Percentiles rank a stretch among this genome's conserved stretches.
Conservation (phyloP, 495 filamentous ascomycete genomes). For the Penicillium pulvis region DNA sequence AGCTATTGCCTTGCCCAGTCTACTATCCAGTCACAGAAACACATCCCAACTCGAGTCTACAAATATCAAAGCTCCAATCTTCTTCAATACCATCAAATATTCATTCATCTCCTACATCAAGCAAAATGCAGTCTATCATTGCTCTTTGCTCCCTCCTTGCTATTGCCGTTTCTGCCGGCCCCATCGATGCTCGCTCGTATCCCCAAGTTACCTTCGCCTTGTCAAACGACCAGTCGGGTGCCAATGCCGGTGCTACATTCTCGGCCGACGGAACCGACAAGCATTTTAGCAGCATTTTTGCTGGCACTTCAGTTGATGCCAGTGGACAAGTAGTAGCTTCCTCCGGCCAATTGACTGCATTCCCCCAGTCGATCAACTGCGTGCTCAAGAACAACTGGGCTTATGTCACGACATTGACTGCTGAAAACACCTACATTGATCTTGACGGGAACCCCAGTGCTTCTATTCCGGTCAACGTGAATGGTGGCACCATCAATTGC, state of each 20-base stretch:
- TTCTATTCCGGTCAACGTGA: conserved; percentile 14
- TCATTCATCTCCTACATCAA: background rate
- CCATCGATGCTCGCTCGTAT: conserved; percentile 5
- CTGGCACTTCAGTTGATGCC: background rate
- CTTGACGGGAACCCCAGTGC: conserved; percentile 19
- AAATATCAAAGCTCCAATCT: too few relatives aligned
- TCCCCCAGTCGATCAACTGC: conserved; percentile 7
- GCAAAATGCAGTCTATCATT: conserved; percentile 9
- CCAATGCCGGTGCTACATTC: conserved; percentile 12
- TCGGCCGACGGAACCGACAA: conserved; percentile 5
- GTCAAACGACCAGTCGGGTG: conserved; percentile 20
- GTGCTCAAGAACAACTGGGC: conserved; percentile 8
- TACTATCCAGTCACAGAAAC: too few relatives aligned
- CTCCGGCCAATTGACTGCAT: background rate
- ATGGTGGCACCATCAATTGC: conserved; percentile 4
- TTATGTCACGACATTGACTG: conserved; percentile 13
- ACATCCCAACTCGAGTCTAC: too few relatives aligned
- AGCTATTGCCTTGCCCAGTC: too few relatives aligned
- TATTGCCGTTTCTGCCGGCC: conserved; percentile 11
- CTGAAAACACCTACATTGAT: conserved; percentile 14
- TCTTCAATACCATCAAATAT: too few relatives aligned
- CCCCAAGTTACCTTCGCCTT: conserved; percentile 16
- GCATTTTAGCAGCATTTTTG: background rate
- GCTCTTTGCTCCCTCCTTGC: conserved; percentile 17
- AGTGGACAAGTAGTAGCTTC: background rate